A percentile compares a stretch with the other conserved stretches of the same genome.
Evolutionary conservation across 2,329 filamentous ascomycete species (phyloP).

Genomic region (Aspergillus caelatus): DNA sequence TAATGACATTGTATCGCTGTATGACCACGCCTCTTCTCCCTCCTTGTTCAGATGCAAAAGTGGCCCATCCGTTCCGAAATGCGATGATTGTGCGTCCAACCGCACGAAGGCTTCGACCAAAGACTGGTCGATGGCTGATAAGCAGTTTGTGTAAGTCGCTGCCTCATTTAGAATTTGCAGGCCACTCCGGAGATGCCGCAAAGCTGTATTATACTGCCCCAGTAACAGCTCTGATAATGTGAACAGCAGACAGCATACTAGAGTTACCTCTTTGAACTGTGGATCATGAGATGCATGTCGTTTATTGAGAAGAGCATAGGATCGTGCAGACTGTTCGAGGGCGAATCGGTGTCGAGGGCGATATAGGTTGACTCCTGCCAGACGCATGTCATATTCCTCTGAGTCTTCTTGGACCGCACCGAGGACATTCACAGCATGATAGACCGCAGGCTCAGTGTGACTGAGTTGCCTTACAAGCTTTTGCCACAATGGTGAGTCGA

Average conservation of each 20-base stretch:
- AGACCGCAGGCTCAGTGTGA: slow-evolving; percentile 6
- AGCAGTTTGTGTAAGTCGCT: not conserved
- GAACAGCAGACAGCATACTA: slow-evolving; percentile 9
- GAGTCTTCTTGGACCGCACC: slow-evolving; percentile 4
- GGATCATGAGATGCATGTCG: slow-evolving; percentile 7
- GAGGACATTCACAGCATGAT: slow-evolving; percentile 3
- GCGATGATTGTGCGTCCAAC: slow-evolving; percentile 1
- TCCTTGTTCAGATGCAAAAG: not conserved
- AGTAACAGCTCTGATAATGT: not conserved
- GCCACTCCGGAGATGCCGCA: slow-evolving; percentile 2
- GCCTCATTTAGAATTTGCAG: not conserved
- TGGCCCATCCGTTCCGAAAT: not conserved
- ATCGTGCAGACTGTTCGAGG: slow-evolving; percentile 6
- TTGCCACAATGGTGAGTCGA: slow-evolving; percentile 5
- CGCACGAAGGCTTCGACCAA: slow-evolving; percentile 7
- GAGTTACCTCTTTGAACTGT: not conserved
- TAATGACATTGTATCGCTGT: no score
- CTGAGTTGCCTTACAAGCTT: not conserved
- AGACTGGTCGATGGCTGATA: not conserved
- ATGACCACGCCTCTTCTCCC: not conserved
- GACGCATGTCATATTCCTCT: not conserved
- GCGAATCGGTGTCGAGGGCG: slow-evolving; percentile 3
- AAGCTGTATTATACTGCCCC: not conserved
- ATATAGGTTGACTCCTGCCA: not conserved
- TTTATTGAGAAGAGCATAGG: not conserved